Evolutionary conservation across 441 rosid species (phyloP).

Genomic region (Erodium moschatum): DNA sequence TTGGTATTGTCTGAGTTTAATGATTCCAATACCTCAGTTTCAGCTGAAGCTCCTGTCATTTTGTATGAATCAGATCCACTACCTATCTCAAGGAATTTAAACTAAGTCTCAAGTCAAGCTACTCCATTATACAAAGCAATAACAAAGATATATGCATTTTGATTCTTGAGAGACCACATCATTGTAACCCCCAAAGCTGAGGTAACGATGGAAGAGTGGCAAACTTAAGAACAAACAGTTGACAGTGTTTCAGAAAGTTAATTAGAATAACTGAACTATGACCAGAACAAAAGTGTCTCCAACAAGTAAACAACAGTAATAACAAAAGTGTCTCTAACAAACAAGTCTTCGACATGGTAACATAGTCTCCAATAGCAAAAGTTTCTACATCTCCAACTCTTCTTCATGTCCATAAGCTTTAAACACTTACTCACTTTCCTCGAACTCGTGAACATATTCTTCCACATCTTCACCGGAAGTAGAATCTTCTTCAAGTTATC

Average conservation of each 20-base stretch:
- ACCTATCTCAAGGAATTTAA: conserved; percentile 7
- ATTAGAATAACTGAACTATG: background rate
- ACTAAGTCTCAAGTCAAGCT: background rate
- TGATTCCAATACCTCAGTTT: conserved; percentile 20
- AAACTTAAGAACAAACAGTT: background rate
- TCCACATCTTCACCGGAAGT: too few species aligned
- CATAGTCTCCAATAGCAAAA: too few species aligned
- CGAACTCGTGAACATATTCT: too few species aligned
- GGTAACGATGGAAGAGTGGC: background rate
- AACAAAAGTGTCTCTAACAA: too few species aligned
- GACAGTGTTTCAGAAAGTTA: background rate
- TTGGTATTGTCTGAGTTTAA: conserved; percentile 21
- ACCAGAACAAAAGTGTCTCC: background rate
- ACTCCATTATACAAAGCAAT: background rate
- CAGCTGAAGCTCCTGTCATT: conserved; percentile 19
- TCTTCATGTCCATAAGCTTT: too few species aligned
- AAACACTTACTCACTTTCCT: too few species aligned
- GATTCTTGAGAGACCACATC: background rate
- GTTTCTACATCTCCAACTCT: too few species aligned
- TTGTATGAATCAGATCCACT: conserved; percentile 23
- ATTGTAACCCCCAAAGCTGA: background rate
- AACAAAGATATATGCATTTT: background rate
- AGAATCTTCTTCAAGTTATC: too few species aligned
- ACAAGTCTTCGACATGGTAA: too few species aligned
- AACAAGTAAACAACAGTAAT: too few species aligned